phyloP scores from a whole-genome alignment of 352 stramenopile genomes.

The Phytopythium chamaehyphon region DNA sequence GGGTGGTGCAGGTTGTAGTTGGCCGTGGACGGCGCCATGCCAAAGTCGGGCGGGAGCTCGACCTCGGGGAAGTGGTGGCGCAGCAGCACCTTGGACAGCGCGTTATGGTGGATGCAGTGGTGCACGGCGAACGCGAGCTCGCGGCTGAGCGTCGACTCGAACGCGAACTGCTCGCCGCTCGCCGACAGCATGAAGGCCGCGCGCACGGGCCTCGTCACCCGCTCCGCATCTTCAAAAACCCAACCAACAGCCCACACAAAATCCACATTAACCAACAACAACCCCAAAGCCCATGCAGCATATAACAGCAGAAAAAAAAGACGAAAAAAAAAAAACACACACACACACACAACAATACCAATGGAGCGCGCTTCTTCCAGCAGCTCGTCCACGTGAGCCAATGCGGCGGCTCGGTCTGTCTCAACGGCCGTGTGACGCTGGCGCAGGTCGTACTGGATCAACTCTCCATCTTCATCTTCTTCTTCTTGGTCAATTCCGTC shows the following conservation, averaged over 20 bases:
- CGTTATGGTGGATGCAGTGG: constrained; percentile 87
- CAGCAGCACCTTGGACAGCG: constrained; percentile 71
- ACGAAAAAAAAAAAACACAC: too few relatives aligned
- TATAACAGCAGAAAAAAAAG: too few relatives aligned
- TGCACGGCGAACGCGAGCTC: constrained; percentile 84
- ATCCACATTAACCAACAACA: neutral
- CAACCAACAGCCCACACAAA: neutral
- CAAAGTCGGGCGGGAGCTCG: constrained; percentile 42
- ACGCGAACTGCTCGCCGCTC: constrained; percentile 61
- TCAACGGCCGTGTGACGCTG: constrained; percentile 65
- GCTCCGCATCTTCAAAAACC: constrained; percentile 7
- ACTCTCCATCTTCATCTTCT: too few relatives aligned
- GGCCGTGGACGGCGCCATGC: constrained; percentile 73
- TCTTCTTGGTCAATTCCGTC: too few relatives aligned
- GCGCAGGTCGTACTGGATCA: constrained; percentile 70
- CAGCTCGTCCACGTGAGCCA: constrained; percentile 53
- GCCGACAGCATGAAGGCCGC: constrained; percentile 79
- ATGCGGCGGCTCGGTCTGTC: constrained; percentile 42
- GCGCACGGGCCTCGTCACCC: constrained; percentile 24
- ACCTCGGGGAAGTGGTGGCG: constrained; percentile 58
- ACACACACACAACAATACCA: constrained; percentile 12
- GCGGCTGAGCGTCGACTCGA: constrained; percentile 66
- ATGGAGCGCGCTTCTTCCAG: constrained; percentile 25
- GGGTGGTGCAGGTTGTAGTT: constrained; percentile 32
- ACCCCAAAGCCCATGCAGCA: too few relatives aligned